Evolutionary conservation across 148 eudicot species (phyloP).

Genomic region (Cornus controversa): DNA sequence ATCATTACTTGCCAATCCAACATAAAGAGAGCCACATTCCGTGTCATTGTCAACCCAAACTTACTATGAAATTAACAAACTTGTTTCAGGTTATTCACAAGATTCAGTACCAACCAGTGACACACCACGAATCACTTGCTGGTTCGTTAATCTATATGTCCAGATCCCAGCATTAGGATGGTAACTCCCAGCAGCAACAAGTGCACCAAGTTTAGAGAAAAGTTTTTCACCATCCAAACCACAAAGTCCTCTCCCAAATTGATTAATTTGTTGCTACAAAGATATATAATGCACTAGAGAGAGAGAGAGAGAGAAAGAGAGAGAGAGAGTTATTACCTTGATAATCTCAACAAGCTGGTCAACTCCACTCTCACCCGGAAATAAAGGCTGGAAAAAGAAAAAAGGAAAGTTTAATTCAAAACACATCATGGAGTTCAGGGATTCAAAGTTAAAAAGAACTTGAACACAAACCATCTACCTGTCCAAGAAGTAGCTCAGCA

Average conservation of each 20-base stretch:
- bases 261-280: neutral
- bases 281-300: neutral
- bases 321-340: conserved; percentile 45
- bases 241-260: neutral
- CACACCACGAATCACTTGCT: neutral
- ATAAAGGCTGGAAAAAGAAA: conserved; percentile 58
- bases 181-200: neutral
- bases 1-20: neutral
- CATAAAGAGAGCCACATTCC: neutral
- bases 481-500: conserved; percentile 90
- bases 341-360: conserved; percentile 96
- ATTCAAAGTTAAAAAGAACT: neutral
- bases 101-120: neutral
- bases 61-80: neutral
- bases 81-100: neutral
- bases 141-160: neutral
- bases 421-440: neutral
- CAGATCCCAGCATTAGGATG: neutral
- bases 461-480: conserved; percentile 33
- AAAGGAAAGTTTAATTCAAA: neutral
- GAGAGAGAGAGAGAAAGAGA: neutral
- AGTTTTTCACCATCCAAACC: neutral
- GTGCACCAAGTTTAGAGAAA: neutral
- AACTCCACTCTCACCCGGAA: conserved; percentile 94
- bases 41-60: neutral